These are phyloP conservation scores for Dalbergia cochinchinensis DNA, from an alignment of 306 rosid genomes.

Conservation along the genomic window DNA sequence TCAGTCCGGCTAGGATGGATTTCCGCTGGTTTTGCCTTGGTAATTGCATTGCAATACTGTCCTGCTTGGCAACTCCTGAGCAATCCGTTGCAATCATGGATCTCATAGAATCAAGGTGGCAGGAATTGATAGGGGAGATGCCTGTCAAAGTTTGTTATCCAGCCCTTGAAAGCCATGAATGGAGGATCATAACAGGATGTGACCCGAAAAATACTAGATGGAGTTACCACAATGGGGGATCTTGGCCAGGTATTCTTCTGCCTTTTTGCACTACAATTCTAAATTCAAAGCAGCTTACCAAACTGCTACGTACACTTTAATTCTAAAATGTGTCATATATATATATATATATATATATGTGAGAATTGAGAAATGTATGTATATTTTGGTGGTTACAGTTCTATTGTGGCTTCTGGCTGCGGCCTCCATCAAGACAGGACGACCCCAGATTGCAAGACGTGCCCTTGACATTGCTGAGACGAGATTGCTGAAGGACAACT, in stretches of 20 bases:
- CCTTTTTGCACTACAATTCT: conserved; percentile 8
- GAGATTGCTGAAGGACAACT: conserved; percentile 67
- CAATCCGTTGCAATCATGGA: conserved; percentile 92
- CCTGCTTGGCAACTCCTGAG: conserved; percentile 88
- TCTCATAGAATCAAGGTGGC: conserved; percentile 89
- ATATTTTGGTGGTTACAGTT: conserved; percentile 56
- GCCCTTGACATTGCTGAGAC: conserved; percentile 77
- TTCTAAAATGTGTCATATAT: neutral
- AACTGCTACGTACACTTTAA: neutral
- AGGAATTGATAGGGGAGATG: conserved; percentile 85
- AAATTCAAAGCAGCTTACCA: neutral
- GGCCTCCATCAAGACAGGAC: conserved; percentile 77
- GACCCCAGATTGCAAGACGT: conserved; percentile 81
- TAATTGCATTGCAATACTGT: conserved; percentile 86
- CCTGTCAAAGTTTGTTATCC: conserved; percentile 94
- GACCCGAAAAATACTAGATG: conserved; percentile 93
- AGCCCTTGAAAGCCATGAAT: conserved; percentile 79
- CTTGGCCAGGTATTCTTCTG: conserved; percentile 80
- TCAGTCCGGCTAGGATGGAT: conserved; percentile 93
- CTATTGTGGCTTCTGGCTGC: conserved; percentile 82
- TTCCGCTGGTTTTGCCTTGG: conserved; percentile 94
- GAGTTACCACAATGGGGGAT: conserved; percentile 96
- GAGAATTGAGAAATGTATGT: no score
- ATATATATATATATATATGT: no score
- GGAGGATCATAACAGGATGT: conserved; percentile 77